Conservation (phyloP, 768 basidiomycete genomes). For the Lactifluus volemus region DNA sequence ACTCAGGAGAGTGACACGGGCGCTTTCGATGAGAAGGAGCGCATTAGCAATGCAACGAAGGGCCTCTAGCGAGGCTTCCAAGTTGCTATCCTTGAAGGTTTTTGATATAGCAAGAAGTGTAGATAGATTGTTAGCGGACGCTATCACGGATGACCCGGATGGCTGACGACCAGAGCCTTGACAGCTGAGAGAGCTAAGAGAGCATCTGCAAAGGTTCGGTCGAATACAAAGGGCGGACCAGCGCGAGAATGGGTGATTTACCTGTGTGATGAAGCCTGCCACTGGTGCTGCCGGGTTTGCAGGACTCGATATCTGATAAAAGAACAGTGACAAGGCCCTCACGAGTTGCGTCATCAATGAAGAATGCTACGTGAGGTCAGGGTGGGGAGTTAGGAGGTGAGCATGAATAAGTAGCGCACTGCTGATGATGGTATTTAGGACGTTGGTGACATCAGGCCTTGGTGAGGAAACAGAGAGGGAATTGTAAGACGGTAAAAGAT, state of each 20-base stretch:
- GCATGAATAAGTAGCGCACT: conserved; percentile 28
- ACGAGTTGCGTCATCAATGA: neutral
- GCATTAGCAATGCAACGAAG: conserved; percentile 75
- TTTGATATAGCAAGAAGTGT: conserved; percentile 44
- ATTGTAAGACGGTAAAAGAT: conserved; percentile 38
- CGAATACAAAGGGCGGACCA: neutral
- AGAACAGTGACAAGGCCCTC: conserved; percentile 2
- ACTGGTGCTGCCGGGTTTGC: conserved; percentile 10
- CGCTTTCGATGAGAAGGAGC: conserved; percentile 56
- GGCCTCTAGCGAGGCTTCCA: conserved; percentile 58
- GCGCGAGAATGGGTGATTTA: neutral
- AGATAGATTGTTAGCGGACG: conserved; percentile 45
- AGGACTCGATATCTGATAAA: conserved; percentile 4
- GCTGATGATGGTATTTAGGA: conserved; percentile 43
- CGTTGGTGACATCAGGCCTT: conserved; percentile 33
- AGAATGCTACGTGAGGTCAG: conserved; percentile 40
- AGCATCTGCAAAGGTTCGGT: conserved; percentile 41
- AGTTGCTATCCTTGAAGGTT: conserved; percentile 43
- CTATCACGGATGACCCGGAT: conserved; percentile 55
- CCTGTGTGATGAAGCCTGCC: conserved; percentile 11
- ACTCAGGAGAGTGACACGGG: conserved; percentile 47
- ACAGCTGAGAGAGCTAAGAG: conserved; percentile 58
- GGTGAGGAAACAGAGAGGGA: conserved; percentile 23
- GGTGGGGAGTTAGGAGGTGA: conserved; percentile 28
- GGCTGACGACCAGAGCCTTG: conserved; percentile 64